A percentile compares a stretch with the other conserved stretches of the same genome.
Conservation (phyloP, 768 basidiomycete species). For the Boletus eberwhitei region DNA sequence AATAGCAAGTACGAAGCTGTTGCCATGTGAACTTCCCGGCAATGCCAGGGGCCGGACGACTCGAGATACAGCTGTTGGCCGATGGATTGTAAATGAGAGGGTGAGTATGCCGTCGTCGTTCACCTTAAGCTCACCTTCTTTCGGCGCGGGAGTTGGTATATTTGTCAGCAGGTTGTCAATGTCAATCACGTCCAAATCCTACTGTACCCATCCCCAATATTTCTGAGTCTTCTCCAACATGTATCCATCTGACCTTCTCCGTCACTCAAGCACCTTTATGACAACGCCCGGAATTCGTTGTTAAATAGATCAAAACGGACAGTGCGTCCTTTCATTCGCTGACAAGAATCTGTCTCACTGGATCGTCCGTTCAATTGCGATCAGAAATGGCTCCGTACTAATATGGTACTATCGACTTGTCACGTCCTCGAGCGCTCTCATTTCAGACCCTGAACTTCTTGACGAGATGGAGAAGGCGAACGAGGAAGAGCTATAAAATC, state of each 20-base stretch:
- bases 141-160: too few species aligned
- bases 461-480: slow-evolving; percentile 51
- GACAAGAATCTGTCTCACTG: neutral
- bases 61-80: too few species aligned
- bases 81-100: too few species aligned
- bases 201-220: slow-evolving; percentile 92
- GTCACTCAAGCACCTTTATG: slow-evolving; percentile 59
- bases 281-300: slow-evolving; percentile 59
- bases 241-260: slow-evolving; percentile 70
- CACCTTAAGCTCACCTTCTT: too few species aligned
- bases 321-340: slow-evolving; percentile 28
- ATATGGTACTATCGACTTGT: slow-evolving; percentile 60
- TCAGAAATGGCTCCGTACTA: slow-evolving; percentile 92
- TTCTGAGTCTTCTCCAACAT: slow-evolving; percentile 73
- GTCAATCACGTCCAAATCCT: too few species aligned
- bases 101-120: too few species aligned
- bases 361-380: neutral
- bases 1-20: too few species aligned
- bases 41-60: too few species aligned
- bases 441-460: slow-evolving; percentile 36
- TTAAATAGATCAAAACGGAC: slow-evolving; percentile 61
- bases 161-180: too few species aligned
- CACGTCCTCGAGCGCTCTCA: slow-evolving; percentile 45
- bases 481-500: slow-evolving; percentile 60
- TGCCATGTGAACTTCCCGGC: too few species aligned